Percentiles rank a stretch among this genome's conserved stretches.
phyloP scores from a whole-genome alignment of 1,284 basidiomycete species.

The Rhodotorula sp. region DNA sequence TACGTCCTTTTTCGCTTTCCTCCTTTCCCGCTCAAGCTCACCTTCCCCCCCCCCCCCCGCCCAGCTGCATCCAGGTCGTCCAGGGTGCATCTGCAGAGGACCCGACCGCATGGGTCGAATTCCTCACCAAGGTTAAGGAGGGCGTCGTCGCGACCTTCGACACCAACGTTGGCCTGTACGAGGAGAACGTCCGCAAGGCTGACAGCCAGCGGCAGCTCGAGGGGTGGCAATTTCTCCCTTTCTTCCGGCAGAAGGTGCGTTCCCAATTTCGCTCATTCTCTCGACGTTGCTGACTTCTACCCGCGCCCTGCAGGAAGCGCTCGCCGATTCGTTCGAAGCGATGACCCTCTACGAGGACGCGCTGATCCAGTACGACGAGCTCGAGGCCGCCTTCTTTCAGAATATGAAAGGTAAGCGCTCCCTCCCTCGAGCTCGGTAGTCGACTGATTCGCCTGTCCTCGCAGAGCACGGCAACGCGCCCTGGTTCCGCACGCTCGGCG shows the following conservation, averaged over 20 bases:
- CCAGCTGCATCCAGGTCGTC: conserved; percentile 68
- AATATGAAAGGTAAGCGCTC: conserved; percentile 49
- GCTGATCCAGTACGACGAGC: conserved; percentile 82
- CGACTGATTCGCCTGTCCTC: neutral
- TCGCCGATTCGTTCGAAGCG: conserved; percentile 88
- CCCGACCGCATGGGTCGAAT: conserved; percentile 83
- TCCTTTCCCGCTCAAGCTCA: neutral
- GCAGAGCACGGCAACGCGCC: conserved; percentile 74
- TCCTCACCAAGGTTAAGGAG: conserved; percentile 87
- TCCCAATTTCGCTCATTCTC: too few relatives aligned
- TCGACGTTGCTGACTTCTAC: neutral
- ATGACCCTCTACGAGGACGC: conserved; percentile 89
- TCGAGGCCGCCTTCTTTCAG: conserved; percentile 81
- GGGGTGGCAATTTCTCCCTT: conserved; percentile 96
- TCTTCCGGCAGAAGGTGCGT: conserved; percentile 85
- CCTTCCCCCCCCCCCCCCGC: conserved; percentile 52
- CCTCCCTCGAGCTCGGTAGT: neutral
- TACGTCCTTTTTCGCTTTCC: conserved; percentile 6
- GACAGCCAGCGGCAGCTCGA: conserved; percentile 83
- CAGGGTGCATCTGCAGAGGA: conserved; percentile 58
- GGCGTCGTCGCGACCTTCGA: conserved; percentile 81
- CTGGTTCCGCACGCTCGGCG: conserved; percentile 84
- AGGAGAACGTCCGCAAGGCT: conserved; percentile 83
- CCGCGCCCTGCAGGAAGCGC: conserved; percentile 68
- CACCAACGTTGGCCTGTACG: conserved; percentile 69